Base-by-base conservation (phyloP, 164 flowering plant species). In the Magnolia sinica region DNA sequence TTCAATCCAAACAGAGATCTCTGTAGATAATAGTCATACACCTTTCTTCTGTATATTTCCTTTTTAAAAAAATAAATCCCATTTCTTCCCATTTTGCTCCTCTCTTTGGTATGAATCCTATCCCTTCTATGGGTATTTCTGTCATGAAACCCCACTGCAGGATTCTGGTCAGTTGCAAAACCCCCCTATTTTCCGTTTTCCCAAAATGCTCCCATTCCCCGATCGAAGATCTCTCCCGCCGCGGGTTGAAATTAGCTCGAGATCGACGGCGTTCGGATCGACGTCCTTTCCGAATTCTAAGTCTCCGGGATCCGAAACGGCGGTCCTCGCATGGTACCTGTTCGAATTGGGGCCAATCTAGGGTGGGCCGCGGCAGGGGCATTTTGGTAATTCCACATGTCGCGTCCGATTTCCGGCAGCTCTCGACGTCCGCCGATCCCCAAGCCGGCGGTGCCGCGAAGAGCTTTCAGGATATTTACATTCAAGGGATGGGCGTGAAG, bases 141-240 rank as follows among this genome's bases (percentile, higher is more conserved):
- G 83, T 86, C 58, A 83, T 90, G 86, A 92, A 82, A 75, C 97
- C 95, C 74, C 88, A 89, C 78, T 87, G 95, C 83, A 90, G 88
- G 79, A 80, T 88, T 45, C 77, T 90, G 13, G 81, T 83, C 73
- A 74, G 82, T 4, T 84, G 81, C 68, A 79, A 49, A 37, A 63
- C 31, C 7, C 29, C 67, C 14, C 7, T 45, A 2, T 50, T 65
- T 4, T 20, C 45, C 29, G 69, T 82, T 50, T 51, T 77, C 50
- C 77, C 64, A 4, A 87, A 73, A 65, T 77, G 70, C 37, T 52
- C 49, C 11, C 79, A 74, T 23, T 75, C 50, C 0, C 9, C 19
- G 22, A 1, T 71, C 2, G 8, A 76, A 64, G 82, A 84, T 85
- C 81, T 77, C 83, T 86, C 87, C 50, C 45, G 71, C 51, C 87